Base-by-base conservation (phyloP, 2,329 filamentous ascomycete genomes). In the Fusarium vanettenii region DNA sequence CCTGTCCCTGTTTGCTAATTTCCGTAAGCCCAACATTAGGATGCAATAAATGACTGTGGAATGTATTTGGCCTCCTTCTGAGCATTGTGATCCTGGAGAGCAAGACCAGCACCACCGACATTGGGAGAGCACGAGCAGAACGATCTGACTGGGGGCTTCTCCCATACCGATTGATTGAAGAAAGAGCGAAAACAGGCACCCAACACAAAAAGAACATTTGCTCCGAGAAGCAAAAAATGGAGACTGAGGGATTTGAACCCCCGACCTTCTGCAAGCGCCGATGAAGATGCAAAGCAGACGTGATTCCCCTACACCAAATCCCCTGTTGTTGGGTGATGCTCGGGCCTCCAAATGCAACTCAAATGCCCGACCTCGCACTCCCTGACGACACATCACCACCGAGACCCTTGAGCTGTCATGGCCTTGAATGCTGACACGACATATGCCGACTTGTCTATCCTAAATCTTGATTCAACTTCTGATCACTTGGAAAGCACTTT, bases 201-300 rank as follows among this genome's bases (percentile, higher is more conserved):
- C 11, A 14, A 13, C 11, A 27, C 16, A n/a, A 16, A 43, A 14
- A 20, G 18, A 33, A 25, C 20, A 27, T 3, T 5, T 48, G 14
- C 22, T 27, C 2, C 13, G 48, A 45, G 3, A 5, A 16, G 41
- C 33, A 64, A 66, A 76, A 72, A 62, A 60, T 79, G 78, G 78
- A 79, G 77, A 78, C 73, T 75, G 62, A 73, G 78, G 78, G 78
- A 79, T 74, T 79, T 79, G 78, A 79, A 79, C 78, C 78, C 78
- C 70, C 64, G 78, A 22, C 78, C 78, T 78, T 79, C 72, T 75
- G 76, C 71, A 79, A 37, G 59, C 63, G 61, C 48, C 61, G 1
- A 27, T 37, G 66, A 50, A 61, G 64, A 76, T 80, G 78, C 78
- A 80, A 80, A 76, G 68, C 77, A 72, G 71, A 79, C 59, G 75